These are phyloP conservation scores for Echinochloa phyllopogon DNA, from an alignment of 176 grass and related monocot genomes.

Conservation along the genomic window DNA sequence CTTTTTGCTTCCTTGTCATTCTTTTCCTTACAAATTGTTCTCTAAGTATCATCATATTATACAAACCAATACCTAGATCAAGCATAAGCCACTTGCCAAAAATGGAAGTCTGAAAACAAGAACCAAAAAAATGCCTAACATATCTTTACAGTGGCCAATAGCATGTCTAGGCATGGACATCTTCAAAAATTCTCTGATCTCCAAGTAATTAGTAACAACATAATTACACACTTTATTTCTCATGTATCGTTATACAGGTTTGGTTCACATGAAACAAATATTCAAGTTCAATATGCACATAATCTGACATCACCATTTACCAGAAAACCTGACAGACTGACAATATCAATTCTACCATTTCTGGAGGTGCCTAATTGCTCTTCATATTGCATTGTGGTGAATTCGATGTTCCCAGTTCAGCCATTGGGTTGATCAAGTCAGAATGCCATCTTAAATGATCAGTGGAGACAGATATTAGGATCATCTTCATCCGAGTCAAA, in stretches of 20 bases:
- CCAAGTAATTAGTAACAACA: not conserved
- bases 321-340: not conserved
- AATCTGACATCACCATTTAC: slow-evolving; percentile 17
- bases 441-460: slow-evolving; percentile 10
- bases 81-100: not conserved
- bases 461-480: slow-evolving; percentile 62
- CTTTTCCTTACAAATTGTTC: not conserved
- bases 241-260: slow-evolving; percentile 9
- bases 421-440: not conserved
- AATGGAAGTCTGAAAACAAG: not conserved
- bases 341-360: not conserved
- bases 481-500: slow-evolving; percentile 82
- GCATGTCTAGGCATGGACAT: not conserved
- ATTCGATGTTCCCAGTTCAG: not conserved
- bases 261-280: slow-evolving; percentile 17
- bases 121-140: not conserved
- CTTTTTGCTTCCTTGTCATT: not conserved
- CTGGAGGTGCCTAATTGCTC: not conserved
- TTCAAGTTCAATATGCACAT: not conserved
- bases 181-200: not conserved
- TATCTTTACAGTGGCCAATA: slow-evolving; percentile 10
- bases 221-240: not conserved
- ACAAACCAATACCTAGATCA: not conserved
- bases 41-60: not conserved
- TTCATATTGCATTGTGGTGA: slow-evolving; percentile 23